Evolutionary conservation across 768 basidiomycete species (phyloP).

Genomic region (Candolleomyces eurysporus): DNA sequence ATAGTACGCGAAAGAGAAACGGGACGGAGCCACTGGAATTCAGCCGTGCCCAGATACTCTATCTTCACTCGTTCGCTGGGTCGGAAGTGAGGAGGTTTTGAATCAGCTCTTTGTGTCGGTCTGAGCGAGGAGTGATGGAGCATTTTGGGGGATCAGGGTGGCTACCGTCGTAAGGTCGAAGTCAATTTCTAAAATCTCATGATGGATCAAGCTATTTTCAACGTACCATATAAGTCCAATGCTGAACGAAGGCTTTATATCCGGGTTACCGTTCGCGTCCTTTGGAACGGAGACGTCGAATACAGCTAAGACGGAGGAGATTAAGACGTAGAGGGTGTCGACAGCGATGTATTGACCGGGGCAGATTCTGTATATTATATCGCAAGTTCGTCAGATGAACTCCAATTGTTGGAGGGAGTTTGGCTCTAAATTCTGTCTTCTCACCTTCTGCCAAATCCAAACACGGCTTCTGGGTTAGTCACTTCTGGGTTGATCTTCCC

Average conservation of each 20-base stretch:
- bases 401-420: neutral
- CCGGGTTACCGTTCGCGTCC: neutral
- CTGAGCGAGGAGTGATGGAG: no score
- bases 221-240: no score
- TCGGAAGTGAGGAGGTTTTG: no score
- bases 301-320: neutral
- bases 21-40: no score
- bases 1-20: no score
- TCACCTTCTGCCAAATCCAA: constrained; percentile 22
- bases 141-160: no score
- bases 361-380: neutral
- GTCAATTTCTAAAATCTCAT: no score
- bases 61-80: no score
- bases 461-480: constrained; percentile 13
- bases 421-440: neutral
- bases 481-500: constrained; percentile 14
- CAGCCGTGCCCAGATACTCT: no score
- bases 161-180: no score
- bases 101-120: no score
- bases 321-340: neutral
- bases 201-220: no score
- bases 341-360: neutral
- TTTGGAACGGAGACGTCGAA: neutral
- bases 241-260: neutral
- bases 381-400: neutral